phyloP scores from a whole-genome alignment of 2,329 filamentous ascomycete species.

The Microdochium bolleyi region DNA sequence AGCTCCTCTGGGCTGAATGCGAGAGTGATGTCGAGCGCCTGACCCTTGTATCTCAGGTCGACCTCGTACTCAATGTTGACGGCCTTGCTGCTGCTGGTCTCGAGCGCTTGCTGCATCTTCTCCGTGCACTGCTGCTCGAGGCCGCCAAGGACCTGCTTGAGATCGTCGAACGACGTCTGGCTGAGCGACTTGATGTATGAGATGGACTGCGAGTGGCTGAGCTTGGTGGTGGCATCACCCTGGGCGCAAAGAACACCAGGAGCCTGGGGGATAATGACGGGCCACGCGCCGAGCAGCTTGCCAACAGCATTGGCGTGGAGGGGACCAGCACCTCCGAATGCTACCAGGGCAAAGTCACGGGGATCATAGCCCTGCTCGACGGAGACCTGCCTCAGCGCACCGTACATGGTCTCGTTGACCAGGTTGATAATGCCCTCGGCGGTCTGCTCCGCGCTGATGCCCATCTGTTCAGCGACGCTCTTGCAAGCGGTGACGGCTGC shows the following conservation, averaged over 20 bases:
- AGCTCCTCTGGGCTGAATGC: constrained; percentile 25
- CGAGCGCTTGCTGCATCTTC: constrained; percentile 27
- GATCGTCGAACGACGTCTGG: constrained; percentile 22
- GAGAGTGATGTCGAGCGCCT: constrained; percentile 28
- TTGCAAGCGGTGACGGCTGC: constrained; percentile 32
- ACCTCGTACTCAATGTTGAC: constrained; percentile 28
- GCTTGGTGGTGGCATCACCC: constrained; percentile 39
- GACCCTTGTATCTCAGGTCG: constrained; percentile 39
- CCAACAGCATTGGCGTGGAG: constrained; percentile 40
- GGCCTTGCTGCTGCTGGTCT: constrained; percentile 14
- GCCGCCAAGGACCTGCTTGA: constrained; percentile 19
- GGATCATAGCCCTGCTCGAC: constrained; percentile 44
- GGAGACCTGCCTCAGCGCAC: constrained; percentile 39
- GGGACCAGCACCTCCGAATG: constrained; percentile 41
- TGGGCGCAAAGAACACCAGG: constrained; percentile 41
- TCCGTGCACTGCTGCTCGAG: constrained; percentile 27
- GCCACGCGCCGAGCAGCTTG: constrained; percentile 39
- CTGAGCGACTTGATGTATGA: constrained; percentile 34
- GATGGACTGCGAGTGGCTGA: constrained; percentile 35
- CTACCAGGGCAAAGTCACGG: constrained; percentile 39
- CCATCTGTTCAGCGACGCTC: constrained; percentile 34
- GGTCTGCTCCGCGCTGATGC: constrained; percentile 28
- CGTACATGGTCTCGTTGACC: constrained; percentile 43
- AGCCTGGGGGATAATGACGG: constrained; percentile 42
- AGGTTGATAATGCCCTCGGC: constrained; percentile 40